phyloP scores from a whole-genome alignment of 2,329 filamentous ascomycete genomes.

The Trichoderma sp. region DNA sequence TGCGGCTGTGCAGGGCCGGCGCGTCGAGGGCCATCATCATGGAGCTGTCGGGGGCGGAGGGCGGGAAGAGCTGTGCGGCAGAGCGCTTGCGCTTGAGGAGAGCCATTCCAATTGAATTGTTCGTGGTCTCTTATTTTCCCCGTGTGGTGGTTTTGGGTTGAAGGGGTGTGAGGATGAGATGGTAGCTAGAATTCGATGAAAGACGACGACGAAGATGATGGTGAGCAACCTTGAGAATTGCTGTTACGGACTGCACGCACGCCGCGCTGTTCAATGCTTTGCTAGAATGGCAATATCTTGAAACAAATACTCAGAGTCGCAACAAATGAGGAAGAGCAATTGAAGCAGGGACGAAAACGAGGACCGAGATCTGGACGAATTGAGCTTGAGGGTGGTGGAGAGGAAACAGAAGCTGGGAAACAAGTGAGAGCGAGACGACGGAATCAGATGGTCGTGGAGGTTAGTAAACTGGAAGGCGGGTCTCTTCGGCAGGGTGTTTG shows the following conservation, averaged over 20 bases:
- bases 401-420: too few relatives aligned
- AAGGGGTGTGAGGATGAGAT: background rate
- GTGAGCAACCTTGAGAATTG: too few relatives aligned
- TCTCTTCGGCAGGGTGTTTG: constrained; percentile 1
- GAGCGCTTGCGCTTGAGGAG: constrained; percentile 66
- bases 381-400: constrained; percentile 9
- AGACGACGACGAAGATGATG: too few relatives aligned
- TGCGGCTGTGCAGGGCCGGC: constrained; percentile 55
- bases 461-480: constrained; percentile 7
- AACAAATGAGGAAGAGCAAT: background rate
- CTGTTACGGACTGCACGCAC: too few relatives aligned
- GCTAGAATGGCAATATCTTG: background rate
- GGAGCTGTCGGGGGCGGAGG: constrained; percentile 42
- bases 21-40: constrained; percentile 42
- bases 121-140: too few relatives aligned
- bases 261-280: background rate
- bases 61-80: constrained; percentile 57
- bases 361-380: constrained; percentile 1
- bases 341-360: background rate
- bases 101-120: too few relatives aligned
- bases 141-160: background rate
- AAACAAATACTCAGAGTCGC: background rate
- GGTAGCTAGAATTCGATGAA: background rate
- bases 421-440: background rate
- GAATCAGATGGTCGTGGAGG: constrained; percentile 13